These are phyloP conservation scores for Starmerella cellae DNA, from an alignment of 805 yeast genomes.

Conservation along the genomic window DNA sequence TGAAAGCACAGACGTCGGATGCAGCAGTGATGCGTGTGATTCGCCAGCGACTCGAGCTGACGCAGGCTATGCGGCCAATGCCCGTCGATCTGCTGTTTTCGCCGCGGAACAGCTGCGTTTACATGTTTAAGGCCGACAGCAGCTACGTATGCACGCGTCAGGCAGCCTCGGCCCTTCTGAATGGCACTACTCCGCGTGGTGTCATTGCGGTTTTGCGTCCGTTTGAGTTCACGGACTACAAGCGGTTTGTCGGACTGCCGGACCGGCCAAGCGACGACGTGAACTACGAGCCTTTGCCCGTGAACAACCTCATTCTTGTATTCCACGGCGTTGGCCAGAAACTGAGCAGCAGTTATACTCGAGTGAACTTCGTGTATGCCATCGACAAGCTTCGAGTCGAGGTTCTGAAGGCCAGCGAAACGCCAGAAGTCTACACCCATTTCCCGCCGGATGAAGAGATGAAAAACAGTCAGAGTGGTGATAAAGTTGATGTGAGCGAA, in stretches of 20 bases:
- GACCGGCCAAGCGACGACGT: slow-evolving; percentile 23
- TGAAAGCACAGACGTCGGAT: slow-evolving; percentile 18
- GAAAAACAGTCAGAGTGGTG: neutral
- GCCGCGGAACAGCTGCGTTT: slow-evolving; percentile 20
- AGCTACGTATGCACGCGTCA: slow-evolving; percentile 5
- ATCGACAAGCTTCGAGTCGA: slow-evolving; percentile 30
- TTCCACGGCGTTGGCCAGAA: slow-evolving; percentile 93
- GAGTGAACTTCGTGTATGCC: slow-evolving; percentile 74
- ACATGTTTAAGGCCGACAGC: slow-evolving; percentile 15
- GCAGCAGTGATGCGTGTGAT: slow-evolving; percentile 23
- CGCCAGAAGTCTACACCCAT: slow-evolving; percentile 16
- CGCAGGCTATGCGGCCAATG: slow-evolving; percentile 14
- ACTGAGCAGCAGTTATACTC: slow-evolving; percentile 63
- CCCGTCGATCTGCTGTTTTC: slow-evolving; percentile 22
- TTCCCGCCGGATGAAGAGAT: slow-evolving; percentile 10
- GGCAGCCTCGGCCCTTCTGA: slow-evolving; percentile 11
- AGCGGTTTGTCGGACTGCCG: slow-evolving; percentile 20
- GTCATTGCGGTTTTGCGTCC: slow-evolving; percentile 11
- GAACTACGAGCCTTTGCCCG: slow-evolving; percentile 26
- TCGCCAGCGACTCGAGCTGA: slow-evolving; percentile 17
- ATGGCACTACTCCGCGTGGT: slow-evolving; percentile 12
- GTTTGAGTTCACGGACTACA: slow-evolving; percentile 27
- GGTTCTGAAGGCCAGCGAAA: slow-evolving; percentile 22
- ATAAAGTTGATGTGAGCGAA: neutral
- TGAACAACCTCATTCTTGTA: slow-evolving; percentile 60